A percentile compares a stretch with the other conserved stretches of the same genome.
Evolutionary conservation across 1,139 yeast species (phyloP).

Genomic region (Candida tetrigidarum): DNA sequence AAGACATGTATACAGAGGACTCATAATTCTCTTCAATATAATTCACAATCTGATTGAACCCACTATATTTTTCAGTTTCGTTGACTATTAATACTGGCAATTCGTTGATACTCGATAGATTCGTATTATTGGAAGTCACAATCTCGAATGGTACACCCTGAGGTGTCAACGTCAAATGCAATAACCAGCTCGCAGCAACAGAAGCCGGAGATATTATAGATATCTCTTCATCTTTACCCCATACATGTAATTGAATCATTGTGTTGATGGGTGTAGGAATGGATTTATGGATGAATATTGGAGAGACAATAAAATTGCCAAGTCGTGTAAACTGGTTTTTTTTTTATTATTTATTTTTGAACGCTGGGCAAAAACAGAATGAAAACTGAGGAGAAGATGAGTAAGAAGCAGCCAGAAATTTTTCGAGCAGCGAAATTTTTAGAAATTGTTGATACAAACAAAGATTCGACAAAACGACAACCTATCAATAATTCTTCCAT

Average conservation of each 20-base stretch:
- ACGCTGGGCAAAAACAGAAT: background rate
- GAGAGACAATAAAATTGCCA: no score
- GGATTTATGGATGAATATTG: no score
- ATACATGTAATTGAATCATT: slow-evolving; percentile 53
- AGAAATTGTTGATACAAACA: background rate
- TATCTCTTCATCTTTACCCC: slow-evolving; percentile 50
- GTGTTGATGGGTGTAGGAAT: no score
- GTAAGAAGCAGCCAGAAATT: slow-evolving; percentile 2
- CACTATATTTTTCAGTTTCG: slow-evolving; percentile 38
- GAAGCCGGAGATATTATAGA: slow-evolving; percentile 47
- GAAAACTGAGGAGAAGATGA: background rate
- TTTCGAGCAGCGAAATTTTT: slow-evolving; percentile 1
- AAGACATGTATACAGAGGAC: background rate
- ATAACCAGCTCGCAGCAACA: slow-evolving; percentile 41
- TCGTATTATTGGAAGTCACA: slow-evolving; percentile 62
- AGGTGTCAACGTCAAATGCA: slow-evolving; percentile 16
- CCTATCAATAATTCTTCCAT: no score
- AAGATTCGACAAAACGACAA: background rate
- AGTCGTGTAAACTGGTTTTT: slow-evolving; percentile 2
- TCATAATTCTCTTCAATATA: slow-evolving; percentile 27
- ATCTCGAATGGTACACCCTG: slow-evolving; percentile 31
- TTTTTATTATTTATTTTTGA: no score
- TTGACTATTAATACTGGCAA: slow-evolving; percentile 58
- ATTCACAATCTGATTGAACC: slow-evolving; percentile 51
- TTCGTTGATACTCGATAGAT: slow-evolving; percentile 51